Conservation (phyloP, 2,329 filamentous ascomycete species). For the Trichophyton benhamiae region DNA sequence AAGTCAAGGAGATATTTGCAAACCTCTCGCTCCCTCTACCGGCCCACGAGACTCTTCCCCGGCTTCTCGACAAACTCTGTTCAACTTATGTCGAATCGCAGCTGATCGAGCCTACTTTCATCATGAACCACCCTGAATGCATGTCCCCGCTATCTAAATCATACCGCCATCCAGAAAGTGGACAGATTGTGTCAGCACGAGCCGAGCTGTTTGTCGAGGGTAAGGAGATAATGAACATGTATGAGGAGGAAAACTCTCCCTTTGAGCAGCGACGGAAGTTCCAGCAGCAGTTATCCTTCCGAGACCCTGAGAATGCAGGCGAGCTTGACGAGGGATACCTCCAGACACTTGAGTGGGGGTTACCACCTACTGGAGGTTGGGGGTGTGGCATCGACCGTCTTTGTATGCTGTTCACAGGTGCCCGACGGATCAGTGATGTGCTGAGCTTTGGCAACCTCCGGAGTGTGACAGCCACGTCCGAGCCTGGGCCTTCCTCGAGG, state of each 20-base stretch:
- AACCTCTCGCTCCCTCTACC: conserved; percentile 40
- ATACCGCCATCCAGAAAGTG: conserved; percentile 54
- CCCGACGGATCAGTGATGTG: conserved; percentile 69
- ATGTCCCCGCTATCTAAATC: conserved; percentile 88
- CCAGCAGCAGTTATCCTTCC: conserved; percentile 42
- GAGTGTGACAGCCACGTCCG: conserved; percentile 25
- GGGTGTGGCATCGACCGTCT: conserved; percentile 85
- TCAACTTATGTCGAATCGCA: conserved; percentile 64
- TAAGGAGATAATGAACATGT: conserved; percentile 85
- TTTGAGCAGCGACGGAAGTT: conserved; percentile 79
- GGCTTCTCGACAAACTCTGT: conserved; percentile 71
- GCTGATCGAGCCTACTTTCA: conserved; percentile 64
- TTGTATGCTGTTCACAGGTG: conserved; percentile 77
- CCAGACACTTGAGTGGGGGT: conserved; percentile 68
- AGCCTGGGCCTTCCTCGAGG: not conserved
- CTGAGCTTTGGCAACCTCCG: conserved; percentile 77
- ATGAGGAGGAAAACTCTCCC: conserved; percentile 95
- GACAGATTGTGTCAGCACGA: conserved; percentile 64
- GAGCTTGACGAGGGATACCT: conserved; percentile 69
- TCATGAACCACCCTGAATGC: conserved; percentile 77
- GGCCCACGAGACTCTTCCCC: conserved; percentile 45
- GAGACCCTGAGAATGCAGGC: conserved; percentile 38
- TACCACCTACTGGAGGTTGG: conserved; percentile 96
- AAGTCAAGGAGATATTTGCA: conserved; percentile 46
- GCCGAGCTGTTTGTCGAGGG: conserved; percentile 74